Conservation (phyloP, 2,329 filamentous ascomycete species). For the Nemania serpens region DNA sequence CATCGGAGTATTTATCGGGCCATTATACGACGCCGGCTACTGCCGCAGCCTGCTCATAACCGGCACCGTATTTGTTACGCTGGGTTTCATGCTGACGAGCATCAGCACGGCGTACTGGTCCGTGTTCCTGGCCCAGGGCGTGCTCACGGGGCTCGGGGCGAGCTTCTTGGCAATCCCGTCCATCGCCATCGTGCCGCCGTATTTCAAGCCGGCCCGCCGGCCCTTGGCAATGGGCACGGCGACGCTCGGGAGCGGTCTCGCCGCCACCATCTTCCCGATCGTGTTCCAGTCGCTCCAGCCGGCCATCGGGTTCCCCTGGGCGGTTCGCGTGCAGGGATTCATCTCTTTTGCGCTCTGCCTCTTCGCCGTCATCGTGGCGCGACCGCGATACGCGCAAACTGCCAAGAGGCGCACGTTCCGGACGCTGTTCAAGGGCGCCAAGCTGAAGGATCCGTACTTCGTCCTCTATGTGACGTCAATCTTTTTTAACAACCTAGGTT, state of each 20-base stretch:
- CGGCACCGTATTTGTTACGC: constrained; percentile 31
- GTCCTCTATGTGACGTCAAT: constrained; percentile 25
- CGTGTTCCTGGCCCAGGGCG: constrained; percentile 25
- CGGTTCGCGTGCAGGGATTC: constrained; percentile 25
- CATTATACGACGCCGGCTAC: constrained; percentile 41
- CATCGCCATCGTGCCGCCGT: constrained; percentile 24
- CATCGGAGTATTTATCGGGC: constrained; percentile 39
- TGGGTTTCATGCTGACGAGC: constrained; percentile 26
- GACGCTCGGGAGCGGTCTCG: constrained; percentile 24
- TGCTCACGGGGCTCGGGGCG: constrained; percentile 22
- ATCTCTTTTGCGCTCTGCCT: constrained; percentile 21
- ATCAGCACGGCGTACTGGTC: constrained; percentile 21
- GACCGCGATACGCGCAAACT: constrained; percentile 22
- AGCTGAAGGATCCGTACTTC: constrained; percentile 18
- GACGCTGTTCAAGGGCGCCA: constrained; percentile 21
- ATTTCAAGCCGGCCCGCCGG: constrained; percentile 20
- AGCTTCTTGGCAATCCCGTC: constrained; percentile 24
- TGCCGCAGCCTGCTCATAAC: constrained; percentile 34
- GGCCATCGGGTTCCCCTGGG: constrained; percentile 25
- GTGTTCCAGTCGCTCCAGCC: constrained; percentile 26
- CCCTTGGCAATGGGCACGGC: constrained; percentile 23
- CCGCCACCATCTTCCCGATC: constrained; percentile 24
- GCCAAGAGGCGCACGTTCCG: constrained; percentile 19
- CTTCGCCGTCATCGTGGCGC: constrained; percentile 22
- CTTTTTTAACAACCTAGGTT: constrained; percentile 28